phyloP scores from a whole-genome alignment of 2,329 filamentous ascomycete species.

The Apiospora rasikravindrae region DNA sequence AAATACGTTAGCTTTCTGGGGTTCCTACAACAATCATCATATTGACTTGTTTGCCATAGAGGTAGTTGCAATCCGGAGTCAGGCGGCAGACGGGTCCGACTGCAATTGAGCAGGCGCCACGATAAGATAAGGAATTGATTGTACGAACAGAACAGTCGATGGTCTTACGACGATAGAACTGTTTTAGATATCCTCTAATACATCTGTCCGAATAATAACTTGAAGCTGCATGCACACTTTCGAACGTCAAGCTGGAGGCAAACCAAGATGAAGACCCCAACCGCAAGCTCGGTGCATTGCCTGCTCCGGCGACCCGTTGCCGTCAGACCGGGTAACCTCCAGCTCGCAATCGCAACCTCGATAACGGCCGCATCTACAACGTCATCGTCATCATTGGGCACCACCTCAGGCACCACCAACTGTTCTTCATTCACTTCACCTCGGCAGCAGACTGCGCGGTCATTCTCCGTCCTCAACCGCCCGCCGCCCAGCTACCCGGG shows the following conservation, averaged over 20 bases:
- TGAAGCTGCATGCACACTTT: neutral
- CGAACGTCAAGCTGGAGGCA: neutral
- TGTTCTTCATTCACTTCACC: too few relatives aligned
- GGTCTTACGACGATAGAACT: slow-evolving; percentile 2
- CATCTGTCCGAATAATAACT: neutral
- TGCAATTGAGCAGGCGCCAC: neutral
- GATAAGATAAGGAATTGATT: slow-evolving; percentile 17
- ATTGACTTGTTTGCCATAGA: neutral
- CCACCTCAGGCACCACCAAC: neutral
- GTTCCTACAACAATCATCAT: neutral
- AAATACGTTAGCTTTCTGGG: neutral
- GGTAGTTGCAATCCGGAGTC: neutral
- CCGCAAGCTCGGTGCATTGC: neutral
- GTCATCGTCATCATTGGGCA: slow-evolving; percentile 25
- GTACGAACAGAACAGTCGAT: slow-evolving; percentile 3
- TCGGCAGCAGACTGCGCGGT: neutral
- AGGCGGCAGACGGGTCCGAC: neutral
- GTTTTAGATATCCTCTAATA: neutral
- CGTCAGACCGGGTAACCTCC: neutral
- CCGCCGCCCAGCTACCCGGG: slow-evolving; percentile 87
- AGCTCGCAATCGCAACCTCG: neutral
- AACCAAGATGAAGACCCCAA: slow-evolving; percentile 6
- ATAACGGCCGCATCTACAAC: neutral
- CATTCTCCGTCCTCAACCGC: slow-evolving; percentile 84
- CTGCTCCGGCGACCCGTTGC: slow-evolving; percentile 8